Evolutionary conservation across 306 rosid genomes (phyloP).

Genomic region (Vigna reflexopilosa): DNA sequence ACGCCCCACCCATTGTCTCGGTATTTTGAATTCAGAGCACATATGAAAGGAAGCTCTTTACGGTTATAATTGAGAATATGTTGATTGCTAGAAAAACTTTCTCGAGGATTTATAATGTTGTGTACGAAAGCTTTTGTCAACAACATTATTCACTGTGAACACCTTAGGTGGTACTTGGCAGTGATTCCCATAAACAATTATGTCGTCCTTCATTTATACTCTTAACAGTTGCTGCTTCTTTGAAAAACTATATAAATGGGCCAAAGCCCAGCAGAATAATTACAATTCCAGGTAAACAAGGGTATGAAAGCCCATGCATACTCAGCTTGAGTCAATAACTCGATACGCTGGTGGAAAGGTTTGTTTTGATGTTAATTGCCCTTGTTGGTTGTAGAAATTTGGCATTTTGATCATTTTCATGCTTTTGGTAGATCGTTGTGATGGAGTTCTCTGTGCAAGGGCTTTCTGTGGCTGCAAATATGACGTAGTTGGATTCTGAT

Average conservation of each 20-base stretch:
- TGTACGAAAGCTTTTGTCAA: neutral
- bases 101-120: neutral
- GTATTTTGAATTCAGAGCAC: constrained; percentile 21
- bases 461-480: no score
- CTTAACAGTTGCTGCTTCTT: neutral
- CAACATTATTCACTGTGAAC: constrained; percentile 21
- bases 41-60: neutral
- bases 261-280: neutral
- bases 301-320: neutral
- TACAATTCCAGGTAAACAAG: neutral
- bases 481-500: no score
- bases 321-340: neutral
- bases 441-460: no score
- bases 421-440: neutral
- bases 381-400: neutral
- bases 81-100: neutral
- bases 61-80: constrained; percentile 1
- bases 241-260: neutral
- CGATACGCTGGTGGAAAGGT: neutral
- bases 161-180: neutral
- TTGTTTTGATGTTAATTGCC: neutral
- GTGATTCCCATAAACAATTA: neutral
- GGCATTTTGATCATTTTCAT: neutral
- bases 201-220: neutral
- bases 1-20: neutral